Evolutionary conservation across 164 flowering plant species (phyloP), one percentile per base, ranked within the genome.

Genomic region (Akebia trifoliata): DNA sequence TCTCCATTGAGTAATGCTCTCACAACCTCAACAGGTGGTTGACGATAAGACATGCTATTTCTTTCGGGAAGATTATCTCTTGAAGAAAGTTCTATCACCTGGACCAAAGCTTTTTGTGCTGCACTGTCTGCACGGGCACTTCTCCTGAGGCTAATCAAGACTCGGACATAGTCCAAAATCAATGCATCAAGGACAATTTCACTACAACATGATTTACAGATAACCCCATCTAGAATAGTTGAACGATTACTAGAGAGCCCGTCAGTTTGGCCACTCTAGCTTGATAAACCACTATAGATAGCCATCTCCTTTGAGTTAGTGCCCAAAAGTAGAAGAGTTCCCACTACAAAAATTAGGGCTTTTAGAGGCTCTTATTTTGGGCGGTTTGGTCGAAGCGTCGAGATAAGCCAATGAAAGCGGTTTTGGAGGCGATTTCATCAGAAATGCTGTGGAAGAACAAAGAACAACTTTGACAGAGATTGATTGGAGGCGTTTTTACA

Each of bases 151-250:
- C 93, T 82, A 63, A 79, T 62, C 73, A 87, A 74, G 56, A 81
- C 89, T 76, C 95, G 76, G 50, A 86, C 68, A 58, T 86, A 78
- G 71, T 94, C 99, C 78, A 94, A 61, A 34, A 79, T 55, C 71
- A 94, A 73, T 6, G 99, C 96, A 75, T 94, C 81, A 59, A 81
- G 87, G 52, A 86, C 75, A 71, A 77, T 68, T 42, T 79, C 79
- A 37, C 55, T 63, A 74, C 97, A 94, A 73, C 99, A 93, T 26
- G 62, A 34, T 70, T 76, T 86, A 69, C 99, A 94, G 21, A 87
- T 69, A 63, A 80, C 71, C 34, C 78, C 81, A 74, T 87, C 97
- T 17, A 70, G 59, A 21, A 57, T 60, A 1, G 65, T 32, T 17
- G 76, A 74, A 47, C 66, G 81, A 57, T 74, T 81, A 34, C 75